These are phyloP conservation scores for Globisporangium cederbergense DNA, from an alignment of 352 stramenopile species.

Conservation along the genomic window DNA sequence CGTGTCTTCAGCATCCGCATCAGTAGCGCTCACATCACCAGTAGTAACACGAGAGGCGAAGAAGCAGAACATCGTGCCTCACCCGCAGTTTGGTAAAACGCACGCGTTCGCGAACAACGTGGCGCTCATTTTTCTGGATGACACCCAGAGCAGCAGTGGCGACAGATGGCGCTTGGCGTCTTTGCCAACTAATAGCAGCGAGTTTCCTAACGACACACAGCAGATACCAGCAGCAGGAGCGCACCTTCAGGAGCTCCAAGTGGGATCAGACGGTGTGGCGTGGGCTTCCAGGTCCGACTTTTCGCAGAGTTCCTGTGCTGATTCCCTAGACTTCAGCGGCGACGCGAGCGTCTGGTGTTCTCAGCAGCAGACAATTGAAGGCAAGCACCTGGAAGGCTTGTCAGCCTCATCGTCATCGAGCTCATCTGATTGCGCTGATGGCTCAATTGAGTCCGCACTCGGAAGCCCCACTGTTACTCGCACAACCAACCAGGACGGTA, in stretches of 20 bases:
- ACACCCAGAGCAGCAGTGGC: not conserved
- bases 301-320: not conserved
- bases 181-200: not conserved
- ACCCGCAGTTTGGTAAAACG: constrained; percentile 2
- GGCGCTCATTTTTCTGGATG: constrained; percentile 9
- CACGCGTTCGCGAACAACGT: constrained; percentile 10
- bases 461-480: constrained; percentile 1
- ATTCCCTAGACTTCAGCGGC: not conserved
- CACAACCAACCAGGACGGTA: not conserved
- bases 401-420: not conserved
- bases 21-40: not conserved
- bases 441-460: not conserved
- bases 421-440: not conserved
- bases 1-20: not conserved
- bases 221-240: not conserved
- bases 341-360: constrained; percentile 9
- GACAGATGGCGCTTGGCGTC: not conserved
- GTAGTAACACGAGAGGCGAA: not conserved
- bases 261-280: not conserved
- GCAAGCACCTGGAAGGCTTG: not conserved
- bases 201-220: not conserved
- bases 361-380: not conserved
- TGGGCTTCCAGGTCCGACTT: not conserved
- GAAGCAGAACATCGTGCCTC: not conserved
- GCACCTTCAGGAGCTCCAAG: constrained; percentile 5